Evolutionary conservation across 331 rosid genomes (phyloP).

Genomic region (Ulmus americana): DNA sequence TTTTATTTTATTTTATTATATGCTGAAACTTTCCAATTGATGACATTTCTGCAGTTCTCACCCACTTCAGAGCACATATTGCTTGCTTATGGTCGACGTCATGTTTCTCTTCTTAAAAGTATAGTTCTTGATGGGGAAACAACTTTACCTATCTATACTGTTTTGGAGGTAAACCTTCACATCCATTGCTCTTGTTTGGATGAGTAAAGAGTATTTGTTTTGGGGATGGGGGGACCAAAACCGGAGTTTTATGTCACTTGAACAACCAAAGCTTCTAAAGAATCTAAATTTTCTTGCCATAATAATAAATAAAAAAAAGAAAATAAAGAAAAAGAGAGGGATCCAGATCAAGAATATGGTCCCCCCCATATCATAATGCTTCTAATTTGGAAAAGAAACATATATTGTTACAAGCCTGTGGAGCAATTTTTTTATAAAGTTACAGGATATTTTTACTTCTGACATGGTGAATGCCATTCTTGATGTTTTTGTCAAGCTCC

Average conservation of each 20-base stretch:
- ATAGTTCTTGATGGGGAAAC: conserved; percentile 71
- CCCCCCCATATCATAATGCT: too few species aligned
- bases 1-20: not conserved
- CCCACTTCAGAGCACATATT: conserved; percentile 88
- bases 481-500: not conserved
- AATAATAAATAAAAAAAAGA: too few species aligned
- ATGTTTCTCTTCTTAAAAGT: conserved; percentile 77
- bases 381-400: too few species aligned
- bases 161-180: conserved; percentile 55
- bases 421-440: too few species aligned
- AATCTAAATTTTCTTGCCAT: too few species aligned
- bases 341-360: too few species aligned
- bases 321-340: too few species aligned
- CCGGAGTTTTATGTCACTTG: too few species aligned
- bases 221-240: too few species aligned
- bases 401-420: too few species aligned
- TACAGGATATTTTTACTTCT: not conserved
- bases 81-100: conserved; percentile 91
- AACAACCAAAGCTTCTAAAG: too few species aligned
- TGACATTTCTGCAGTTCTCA: conserved; percentile 56
- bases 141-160: conserved; percentile 67
- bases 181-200: not conserved
- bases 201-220: too few species aligned
- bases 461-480: not conserved
- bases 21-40: conserved; percentile 26